Evolutionary conservation across 192 early-diverging fungal genomes (phyloP).

Genomic region (Podochytrium sp.): DNA sequence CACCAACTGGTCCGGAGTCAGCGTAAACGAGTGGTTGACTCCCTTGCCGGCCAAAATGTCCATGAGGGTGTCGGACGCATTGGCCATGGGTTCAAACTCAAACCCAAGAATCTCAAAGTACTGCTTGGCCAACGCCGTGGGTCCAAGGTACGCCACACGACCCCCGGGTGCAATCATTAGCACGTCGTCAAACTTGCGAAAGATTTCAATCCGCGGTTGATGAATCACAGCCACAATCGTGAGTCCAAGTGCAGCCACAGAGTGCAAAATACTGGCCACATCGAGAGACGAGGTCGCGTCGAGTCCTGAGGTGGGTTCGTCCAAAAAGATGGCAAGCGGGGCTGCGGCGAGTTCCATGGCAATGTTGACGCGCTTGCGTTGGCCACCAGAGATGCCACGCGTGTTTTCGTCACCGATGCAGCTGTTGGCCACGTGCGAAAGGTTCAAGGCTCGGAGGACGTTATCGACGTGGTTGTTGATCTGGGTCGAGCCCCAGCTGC

Average conservation of each 20-base stretch:
- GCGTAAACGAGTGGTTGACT: constrained; percentile 11
- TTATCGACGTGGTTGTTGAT: constrained; percentile 34
- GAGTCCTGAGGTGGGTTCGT: constrained; percentile 75
- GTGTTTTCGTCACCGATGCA: constrained; percentile 67
- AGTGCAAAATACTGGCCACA: constrained; percentile 62
- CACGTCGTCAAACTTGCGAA: constrained; percentile 73
- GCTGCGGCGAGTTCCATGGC: constrained; percentile 71
- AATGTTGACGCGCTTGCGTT: constrained; percentile 78
- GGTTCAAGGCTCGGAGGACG: constrained; percentile 28
- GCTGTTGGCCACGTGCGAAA: constrained; percentile 55
- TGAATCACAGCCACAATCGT: constrained; percentile 78
- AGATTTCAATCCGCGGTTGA: constrained; percentile 66
- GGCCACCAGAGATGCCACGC: constrained; percentile 74
- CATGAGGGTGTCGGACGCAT: constrained; percentile 53
- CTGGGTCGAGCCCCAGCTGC: constrained; percentile 29
- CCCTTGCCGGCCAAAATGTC: constrained; percentile 52
- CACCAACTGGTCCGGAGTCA: constrained; percentile 32
- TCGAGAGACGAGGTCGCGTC: constrained; percentile 69
- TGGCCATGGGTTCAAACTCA: constrained; percentile 38
- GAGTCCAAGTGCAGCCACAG: constrained; percentile 64
- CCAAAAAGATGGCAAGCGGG: constrained; percentile 68
- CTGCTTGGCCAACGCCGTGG: constrained; percentile 30
- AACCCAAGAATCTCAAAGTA: constrained; percentile 48
- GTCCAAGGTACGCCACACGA: constrained; percentile 66
- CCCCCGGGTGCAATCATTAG: constrained; percentile 75